Conservation (phyloP, 2,329 filamentous ascomycete species). For the Beauveria bassiana region DNA sequence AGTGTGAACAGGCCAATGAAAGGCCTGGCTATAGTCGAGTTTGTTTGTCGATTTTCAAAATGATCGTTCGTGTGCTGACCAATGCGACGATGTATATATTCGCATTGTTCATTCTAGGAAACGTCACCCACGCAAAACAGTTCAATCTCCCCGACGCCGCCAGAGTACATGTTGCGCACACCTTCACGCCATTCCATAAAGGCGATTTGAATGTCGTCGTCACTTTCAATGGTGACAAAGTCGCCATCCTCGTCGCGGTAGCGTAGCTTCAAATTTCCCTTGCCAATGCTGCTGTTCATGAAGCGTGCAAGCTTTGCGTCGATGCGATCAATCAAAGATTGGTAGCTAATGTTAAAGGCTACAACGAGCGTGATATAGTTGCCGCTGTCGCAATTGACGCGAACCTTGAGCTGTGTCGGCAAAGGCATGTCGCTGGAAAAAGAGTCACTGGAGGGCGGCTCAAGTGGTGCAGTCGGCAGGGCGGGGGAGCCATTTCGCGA, state of each 20-base stretch:
- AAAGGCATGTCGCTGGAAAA: conserved; percentile 42
- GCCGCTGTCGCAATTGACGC: conserved; percentile 77
- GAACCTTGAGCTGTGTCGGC: conserved; percentile 82
- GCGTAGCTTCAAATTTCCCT: conserved; percentile 74
- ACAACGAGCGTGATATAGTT: conserved; percentile 96
- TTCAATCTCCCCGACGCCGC: conserved; percentile 82
- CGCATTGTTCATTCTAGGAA: conserved; percentile 12
- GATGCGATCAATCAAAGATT: conserved; percentile 88
- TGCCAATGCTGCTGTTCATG: conserved; percentile 74
- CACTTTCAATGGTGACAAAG: conserved; percentile 85
- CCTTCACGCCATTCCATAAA: conserved; percentile 90
- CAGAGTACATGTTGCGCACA: conserved; percentile 46
- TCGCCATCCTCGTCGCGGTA: conserved; percentile 92
- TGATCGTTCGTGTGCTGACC: neutral
- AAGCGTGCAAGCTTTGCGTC: conserved; percentile 89
- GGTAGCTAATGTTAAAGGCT: conserved; percentile 89
- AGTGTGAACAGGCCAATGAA: neutral
- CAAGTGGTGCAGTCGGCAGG: conserved; percentile 27
- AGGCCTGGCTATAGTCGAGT: neutral
- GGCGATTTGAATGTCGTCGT: conserved; percentile 93
- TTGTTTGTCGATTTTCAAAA: neutral
- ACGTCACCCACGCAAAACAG: conserved; percentile 63
- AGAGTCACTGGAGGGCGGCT: conserved; percentile 21
- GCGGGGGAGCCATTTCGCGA: conserved; percentile 40
- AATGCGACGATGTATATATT: neutral